Percentiles rank a stretch among this genome's conserved stretches.
phyloP scores from a whole-genome alignment of 208 protist genomes.

The Trypanosoma platydactyli region DNA sequence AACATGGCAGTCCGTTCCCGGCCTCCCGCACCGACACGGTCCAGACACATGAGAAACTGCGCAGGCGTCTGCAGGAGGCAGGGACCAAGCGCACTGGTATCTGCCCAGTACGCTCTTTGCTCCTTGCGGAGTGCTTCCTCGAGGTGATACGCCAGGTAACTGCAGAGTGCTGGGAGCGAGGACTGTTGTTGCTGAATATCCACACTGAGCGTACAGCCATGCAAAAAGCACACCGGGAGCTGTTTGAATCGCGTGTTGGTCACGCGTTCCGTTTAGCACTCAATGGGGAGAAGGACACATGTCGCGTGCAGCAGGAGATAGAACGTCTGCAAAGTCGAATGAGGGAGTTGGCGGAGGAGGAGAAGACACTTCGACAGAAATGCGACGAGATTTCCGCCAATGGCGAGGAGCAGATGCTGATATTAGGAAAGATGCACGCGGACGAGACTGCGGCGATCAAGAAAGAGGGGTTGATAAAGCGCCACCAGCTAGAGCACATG shows the following conservation, averaged over 20 bases:
- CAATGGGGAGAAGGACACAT: conserved; percentile 84
- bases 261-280: conserved; percentile 85
- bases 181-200: conserved; percentile 80
- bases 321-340: conserved; percentile 38
- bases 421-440: conserved; percentile 74
- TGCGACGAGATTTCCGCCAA: conserved; percentile 68
- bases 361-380: conserved; percentile 53
- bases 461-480: conserved; percentile 78
- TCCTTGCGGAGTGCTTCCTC: conserved; percentile 84
- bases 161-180: conserved; percentile 82
- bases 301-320: conserved; percentile 65
- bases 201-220: conserved; percentile 72
- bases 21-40: conserved; percentile 75
- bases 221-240: conserved; percentile 72
- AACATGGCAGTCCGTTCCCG: conserved; percentile 76
- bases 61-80: conserved; percentile 32
- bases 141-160: conserved; percentile 87
- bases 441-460: conserved; percentile 74
- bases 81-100: conserved; percentile 60
- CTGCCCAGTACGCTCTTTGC: conserved; percentile 70
- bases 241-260: conserved; percentile 86
- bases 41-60: conserved; percentile 58
- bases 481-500: conserved; percentile 79
- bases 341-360: conserved; percentile 54
- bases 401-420: conserved; percentile 78